Conservation (phyloP, 2,329 filamentous ascomycete species). For the Colletotrichum godetiae region DNA sequence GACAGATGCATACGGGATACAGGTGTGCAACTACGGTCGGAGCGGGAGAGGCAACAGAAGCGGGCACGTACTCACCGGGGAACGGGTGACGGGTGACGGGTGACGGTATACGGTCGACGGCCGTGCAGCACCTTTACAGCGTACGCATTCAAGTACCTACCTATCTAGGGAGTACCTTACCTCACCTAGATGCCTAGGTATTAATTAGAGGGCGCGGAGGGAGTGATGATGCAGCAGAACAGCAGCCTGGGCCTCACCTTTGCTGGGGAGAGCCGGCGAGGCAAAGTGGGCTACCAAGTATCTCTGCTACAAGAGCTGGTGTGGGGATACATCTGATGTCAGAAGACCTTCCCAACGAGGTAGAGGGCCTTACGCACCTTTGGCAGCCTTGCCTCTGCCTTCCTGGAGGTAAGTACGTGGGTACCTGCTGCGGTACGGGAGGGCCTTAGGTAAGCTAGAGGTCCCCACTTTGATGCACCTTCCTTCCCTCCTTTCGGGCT, state of each 20-base stretch:
- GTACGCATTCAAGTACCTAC: not conserved
- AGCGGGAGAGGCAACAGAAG: conserved; percentile 10
- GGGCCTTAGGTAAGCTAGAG: not conserved
- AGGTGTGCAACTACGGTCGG: not conserved
- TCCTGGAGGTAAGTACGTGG: not conserved
- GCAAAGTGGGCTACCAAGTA: not conserved
- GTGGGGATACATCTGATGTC: not conserved
- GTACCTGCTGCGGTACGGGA: too few relatives aligned
- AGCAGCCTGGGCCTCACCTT: conserved; percentile 31
- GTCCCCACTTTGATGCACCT: not conserved
- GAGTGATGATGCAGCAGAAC: conserved; percentile 32
- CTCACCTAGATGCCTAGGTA: too few relatives aligned
- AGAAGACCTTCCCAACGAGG: not conserved
- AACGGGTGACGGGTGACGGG: not conserved
- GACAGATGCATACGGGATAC: not conserved
- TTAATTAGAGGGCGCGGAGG: not conserved
- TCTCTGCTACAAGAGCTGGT: not conserved
- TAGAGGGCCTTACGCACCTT: conserved; percentile 12
- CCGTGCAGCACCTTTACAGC: not conserved
- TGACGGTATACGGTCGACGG: not conserved
- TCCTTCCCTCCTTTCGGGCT: too few relatives aligned
- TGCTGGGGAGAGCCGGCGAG: conserved; percentile 22
- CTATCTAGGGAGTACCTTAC: too few relatives aligned
- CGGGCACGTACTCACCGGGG: conserved; percentile 7
- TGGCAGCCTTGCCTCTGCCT: conserved; percentile 24